These are phyloP conservation scores for Hypoxylon intermedium DNA, from an alignment of 495 filamentous ascomycete genomes.

Conservation along the genomic window DNA sequence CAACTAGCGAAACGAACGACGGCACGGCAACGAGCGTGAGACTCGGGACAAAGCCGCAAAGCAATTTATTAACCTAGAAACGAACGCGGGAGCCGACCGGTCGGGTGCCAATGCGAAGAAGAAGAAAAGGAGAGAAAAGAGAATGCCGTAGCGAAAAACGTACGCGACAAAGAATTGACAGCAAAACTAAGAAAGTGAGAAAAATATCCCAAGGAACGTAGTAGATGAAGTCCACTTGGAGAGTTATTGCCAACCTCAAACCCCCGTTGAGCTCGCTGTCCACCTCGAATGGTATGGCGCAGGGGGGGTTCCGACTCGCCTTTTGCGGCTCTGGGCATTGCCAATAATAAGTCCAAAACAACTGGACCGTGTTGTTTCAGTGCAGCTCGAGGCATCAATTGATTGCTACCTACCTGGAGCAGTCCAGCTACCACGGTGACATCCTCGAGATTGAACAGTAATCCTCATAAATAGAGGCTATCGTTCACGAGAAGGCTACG, in stretches of 20 bases:
- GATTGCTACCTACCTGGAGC: not conserved
- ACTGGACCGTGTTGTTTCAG: constrained; percentile 20
- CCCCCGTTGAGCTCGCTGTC: constrained; percentile 8
- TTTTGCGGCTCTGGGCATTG: constrained; percentile 37
- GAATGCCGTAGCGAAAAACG: constrained; percentile 20
- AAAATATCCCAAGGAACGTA: constrained; percentile 24
- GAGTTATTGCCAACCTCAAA: constrained; percentile 18
- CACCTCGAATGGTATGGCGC: constrained; percentile 25
- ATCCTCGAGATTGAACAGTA: not conserved
- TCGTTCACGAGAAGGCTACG: too few species aligned
- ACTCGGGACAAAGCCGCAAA: constrained; percentile 12
- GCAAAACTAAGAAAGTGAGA: constrained; percentile 24
- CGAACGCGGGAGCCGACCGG: constrained; percentile 26
- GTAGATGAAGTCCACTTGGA: constrained; percentile 33
- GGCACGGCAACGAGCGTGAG: constrained; percentile 9
- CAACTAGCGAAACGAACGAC: constrained; percentile 18
- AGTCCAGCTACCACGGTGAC: not conserved
- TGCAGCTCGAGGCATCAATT: not conserved
- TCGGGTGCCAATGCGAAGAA: constrained; percentile 20
- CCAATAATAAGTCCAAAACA: constrained; percentile 10
- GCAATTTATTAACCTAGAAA: constrained; percentile 8
- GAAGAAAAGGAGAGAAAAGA: constrained; percentile 10
- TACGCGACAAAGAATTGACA: constrained; percentile 19
- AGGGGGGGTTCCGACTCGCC: constrained; percentile 23
- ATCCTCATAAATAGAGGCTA: not conserved